Conservation (phyloP, 371 early-diverging fungal species). For the Coemansia sp. region DNA sequence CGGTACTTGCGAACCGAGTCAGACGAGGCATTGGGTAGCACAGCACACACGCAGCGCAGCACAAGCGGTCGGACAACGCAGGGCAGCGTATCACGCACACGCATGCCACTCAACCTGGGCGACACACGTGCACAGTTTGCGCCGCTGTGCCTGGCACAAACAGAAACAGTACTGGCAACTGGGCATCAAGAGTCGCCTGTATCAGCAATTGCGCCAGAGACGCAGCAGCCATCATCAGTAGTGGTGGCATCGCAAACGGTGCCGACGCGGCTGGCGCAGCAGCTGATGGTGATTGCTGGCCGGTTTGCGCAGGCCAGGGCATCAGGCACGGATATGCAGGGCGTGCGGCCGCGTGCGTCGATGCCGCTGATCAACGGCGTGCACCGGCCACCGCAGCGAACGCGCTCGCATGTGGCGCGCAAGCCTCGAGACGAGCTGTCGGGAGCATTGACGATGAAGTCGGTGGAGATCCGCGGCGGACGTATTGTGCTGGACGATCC, state of each 20-base stretch:
- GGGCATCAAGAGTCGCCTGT: background rate
- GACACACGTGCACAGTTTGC: constrained; percentile 40
- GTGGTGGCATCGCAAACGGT: background rate
- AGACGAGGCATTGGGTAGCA: background rate
- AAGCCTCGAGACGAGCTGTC: constrained; percentile 30
- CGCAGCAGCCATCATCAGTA: background rate
- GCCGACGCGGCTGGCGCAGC: constrained; percentile 25
- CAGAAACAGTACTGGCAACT: constrained; percentile 17
- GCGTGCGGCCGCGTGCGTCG: constrained; percentile 45
- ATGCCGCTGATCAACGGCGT: constrained; percentile 38
- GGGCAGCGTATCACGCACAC: background rate
- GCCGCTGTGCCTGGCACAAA: constrained; percentile 17
- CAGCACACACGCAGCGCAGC: background rate
- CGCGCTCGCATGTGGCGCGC: constrained; percentile 29
- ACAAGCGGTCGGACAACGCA: background rate
- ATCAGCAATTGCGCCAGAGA: background rate
- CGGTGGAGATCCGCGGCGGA: constrained; percentile 49
- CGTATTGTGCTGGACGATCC: constrained; percentile 47
- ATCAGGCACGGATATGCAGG: background rate
- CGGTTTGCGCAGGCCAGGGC: constrained; percentile 9
- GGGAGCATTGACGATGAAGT: constrained; percentile 47
- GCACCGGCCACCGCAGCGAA: constrained; percentile 30
- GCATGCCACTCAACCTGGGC: constrained; percentile 17
- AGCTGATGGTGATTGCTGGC: constrained; percentile 31
- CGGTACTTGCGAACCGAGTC: background rate